These are phyloP conservation scores for Clausena lansium DNA, from an alignment of 345 rosid genomes.

Conservation along the genomic window DNA sequence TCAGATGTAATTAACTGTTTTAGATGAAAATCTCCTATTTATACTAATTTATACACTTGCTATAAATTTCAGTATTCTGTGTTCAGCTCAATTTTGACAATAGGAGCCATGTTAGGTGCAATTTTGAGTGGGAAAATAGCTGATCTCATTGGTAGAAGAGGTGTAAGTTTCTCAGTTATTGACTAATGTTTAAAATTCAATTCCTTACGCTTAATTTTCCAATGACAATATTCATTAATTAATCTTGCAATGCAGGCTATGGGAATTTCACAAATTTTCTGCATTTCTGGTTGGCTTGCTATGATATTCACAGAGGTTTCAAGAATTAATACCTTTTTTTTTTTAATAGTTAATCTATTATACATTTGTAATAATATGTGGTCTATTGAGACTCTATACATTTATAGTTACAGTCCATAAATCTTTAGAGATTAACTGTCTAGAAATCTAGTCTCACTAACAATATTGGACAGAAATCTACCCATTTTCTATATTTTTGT, in stretches of 20 bases:
- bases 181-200: neutral
- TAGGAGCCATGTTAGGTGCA: slow-evolving; percentile 36
- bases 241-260: slow-evolving; percentile 25
- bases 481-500: too few species aligned
- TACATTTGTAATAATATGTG: too few species aligned
- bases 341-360: too few species aligned
- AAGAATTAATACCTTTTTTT: too few species aligned
- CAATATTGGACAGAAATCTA: too few species aligned
- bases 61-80: slow-evolving; percentile 27
- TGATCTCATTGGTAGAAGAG: slow-evolving; percentile 32
- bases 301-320: slow-evolving; percentile 26
- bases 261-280: slow-evolving; percentile 26
- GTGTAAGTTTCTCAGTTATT: slow-evolving; percentile 18
- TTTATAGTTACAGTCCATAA: too few species aligned
- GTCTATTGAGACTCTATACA: too few species aligned
- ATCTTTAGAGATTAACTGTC: too few species aligned
- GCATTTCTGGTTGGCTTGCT: slow-evolving; percentile 36
- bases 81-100: slow-evolving; percentile 33
- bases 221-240: neutral
- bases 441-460: too few species aligned
- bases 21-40: too few species aligned
- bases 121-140: slow-evolving; percentile 32
- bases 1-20: neutral
- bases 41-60: neutral
- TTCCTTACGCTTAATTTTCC: neutral